Conservation (phyloP, 768 basidiomycete species). For the Boletus subcaerulescens region DNA sequence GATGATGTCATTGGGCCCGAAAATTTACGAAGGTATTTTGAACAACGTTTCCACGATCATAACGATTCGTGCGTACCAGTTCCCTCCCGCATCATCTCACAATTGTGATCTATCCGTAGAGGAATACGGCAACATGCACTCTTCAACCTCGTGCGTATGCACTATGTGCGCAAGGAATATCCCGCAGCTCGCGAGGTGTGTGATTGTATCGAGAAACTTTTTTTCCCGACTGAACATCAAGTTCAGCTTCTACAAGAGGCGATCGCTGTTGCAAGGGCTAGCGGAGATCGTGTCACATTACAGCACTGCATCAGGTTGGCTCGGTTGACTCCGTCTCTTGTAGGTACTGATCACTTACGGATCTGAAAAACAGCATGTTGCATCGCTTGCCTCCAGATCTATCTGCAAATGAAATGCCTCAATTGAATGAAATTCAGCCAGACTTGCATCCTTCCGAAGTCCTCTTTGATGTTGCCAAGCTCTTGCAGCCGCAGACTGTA, state of each 20-base stretch:
- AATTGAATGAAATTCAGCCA: conserved; percentile 71
- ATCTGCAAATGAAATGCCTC: conserved; percentile 40
- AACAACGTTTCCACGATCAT: conserved; percentile 78
- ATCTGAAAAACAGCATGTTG: conserved; percentile 48
- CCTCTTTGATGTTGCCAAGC: conserved; percentile 72
- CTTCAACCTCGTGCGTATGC: conserved; percentile 73
- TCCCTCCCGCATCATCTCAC: not conserved
- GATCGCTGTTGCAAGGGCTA: conserved; percentile 70
- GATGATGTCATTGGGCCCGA: conserved; percentile 71
- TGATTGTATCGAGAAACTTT: not conserved
- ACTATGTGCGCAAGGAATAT: conserved; percentile 68
- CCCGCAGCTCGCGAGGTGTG: conserved; percentile 65
- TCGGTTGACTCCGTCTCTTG: not conserved
- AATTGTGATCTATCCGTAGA: conserved; percentile 34
- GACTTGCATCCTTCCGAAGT: conserved; percentile 75
- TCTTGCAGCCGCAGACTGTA: conserved; percentile 66
- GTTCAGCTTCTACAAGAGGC: conserved; percentile 71
- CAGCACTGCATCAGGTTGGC: conserved; percentile 77
- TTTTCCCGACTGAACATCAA: not conserved
- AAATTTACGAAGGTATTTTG: conserved; percentile 74
- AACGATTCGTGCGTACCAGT: conserved; percentile 67
- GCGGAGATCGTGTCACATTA: conserved; percentile 65
- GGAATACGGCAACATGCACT: conserved; percentile 79
- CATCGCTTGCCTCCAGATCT: conserved; percentile 60
- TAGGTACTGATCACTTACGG: conserved; percentile 12